Conservation (phyloP, 1,139 yeast species). For the Meyerozyma elateridarum region DNA sequence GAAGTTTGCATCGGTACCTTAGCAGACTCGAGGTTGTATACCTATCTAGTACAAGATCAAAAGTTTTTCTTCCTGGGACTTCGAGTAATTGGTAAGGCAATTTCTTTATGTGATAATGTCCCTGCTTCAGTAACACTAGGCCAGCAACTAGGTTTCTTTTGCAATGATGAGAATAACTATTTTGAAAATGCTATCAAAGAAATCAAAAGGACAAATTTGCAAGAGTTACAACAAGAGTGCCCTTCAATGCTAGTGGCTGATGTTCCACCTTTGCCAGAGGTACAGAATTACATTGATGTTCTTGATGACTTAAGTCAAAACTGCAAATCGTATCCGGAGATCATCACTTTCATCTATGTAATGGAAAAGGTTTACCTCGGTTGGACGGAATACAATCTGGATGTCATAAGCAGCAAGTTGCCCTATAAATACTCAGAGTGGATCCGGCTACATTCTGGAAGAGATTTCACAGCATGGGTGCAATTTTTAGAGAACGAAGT, state of each 20-base stretch:
- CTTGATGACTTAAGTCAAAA: slow-evolving; percentile 26
- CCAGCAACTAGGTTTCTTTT: slow-evolving; percentile 48
- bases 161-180: slow-evolving; percentile 46
- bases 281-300: slow-evolving; percentile 33
- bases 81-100: slow-evolving; percentile 39
- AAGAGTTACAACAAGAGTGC: slow-evolving; percentile 16
- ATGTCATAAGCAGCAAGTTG: slow-evolving; percentile 22
- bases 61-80: slow-evolving; percentile 43
- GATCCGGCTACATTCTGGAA: slow-evolving; percentile 48
- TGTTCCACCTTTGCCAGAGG: slow-evolving; percentile 25
- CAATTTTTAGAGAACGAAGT: slow-evolving; percentile 41
- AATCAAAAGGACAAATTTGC: slow-evolving; percentile 15
- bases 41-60: slow-evolving; percentile 47
- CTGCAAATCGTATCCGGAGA: slow-evolving; percentile 32
- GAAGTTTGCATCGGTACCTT: slow-evolving; percentile 46
- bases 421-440: slow-evolving; percentile 46
- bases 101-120: slow-evolving; percentile 39
- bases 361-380: slow-evolving; percentile 50
- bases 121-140: slow-evolving; percentile 35
- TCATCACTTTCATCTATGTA: slow-evolving; percentile 41
- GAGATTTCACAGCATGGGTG: slow-evolving; percentile 43
- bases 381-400: slow-evolving; percentile 41
- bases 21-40: slow-evolving; percentile 34
- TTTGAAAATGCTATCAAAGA: slow-evolving; percentile 32
- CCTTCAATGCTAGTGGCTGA: slow-evolving; percentile 16